A percentile compares a stretch with the other conserved stretches of the same genome.
Conservation (phyloP, 2,329 filamentous ascomycete genomes). For the Acephala macrosclerotiorum region DNA sequence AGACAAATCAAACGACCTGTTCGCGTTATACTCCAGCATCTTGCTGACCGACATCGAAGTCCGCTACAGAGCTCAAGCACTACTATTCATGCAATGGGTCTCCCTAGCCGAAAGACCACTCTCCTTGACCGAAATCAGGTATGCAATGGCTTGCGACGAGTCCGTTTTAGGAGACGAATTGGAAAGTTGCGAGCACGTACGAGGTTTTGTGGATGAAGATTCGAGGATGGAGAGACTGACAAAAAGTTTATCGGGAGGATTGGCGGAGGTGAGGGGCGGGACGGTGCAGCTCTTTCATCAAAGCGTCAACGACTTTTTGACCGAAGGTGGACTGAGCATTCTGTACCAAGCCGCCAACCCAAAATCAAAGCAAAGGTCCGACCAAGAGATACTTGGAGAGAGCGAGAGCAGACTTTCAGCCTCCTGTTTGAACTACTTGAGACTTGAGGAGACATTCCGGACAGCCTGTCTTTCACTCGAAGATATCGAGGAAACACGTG, state of each 20-base stretch:
- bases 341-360: neutral
- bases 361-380: neutral
- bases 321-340: conserved; percentile 9
- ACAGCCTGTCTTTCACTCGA: neutral
- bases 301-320: conserved; percentile 47
- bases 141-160: conserved; percentile 28
- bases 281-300: conserved; percentile 50
- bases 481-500: neutral
- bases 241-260: conserved; percentile 34
- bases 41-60: conserved; percentile 20
- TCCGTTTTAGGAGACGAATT: neutral
- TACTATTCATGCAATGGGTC: conserved; percentile 38
- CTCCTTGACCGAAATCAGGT: conserved; percentile 32
- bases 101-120: conserved; percentile 34
- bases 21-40: conserved; percentile 29
- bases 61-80: conserved; percentile 18
- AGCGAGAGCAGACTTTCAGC: conserved; percentile 16
- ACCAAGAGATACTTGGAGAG: neutral
- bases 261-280: conserved; percentile 25
- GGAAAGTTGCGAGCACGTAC: conserved; percentile 8
- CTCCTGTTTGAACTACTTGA: conserved; percentile 31
- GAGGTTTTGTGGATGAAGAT: conserved; percentile 29
- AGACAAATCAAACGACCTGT: conserved; percentile 26
- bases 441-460: neutral
- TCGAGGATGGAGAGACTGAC: conserved; percentile 31